A percentile compares a stretch with the other conserved stretches of the same genome.
phyloP scores from a whole-genome alignment of 352 stramenopile genomes.

The Ophiocytium majus region DNA sequence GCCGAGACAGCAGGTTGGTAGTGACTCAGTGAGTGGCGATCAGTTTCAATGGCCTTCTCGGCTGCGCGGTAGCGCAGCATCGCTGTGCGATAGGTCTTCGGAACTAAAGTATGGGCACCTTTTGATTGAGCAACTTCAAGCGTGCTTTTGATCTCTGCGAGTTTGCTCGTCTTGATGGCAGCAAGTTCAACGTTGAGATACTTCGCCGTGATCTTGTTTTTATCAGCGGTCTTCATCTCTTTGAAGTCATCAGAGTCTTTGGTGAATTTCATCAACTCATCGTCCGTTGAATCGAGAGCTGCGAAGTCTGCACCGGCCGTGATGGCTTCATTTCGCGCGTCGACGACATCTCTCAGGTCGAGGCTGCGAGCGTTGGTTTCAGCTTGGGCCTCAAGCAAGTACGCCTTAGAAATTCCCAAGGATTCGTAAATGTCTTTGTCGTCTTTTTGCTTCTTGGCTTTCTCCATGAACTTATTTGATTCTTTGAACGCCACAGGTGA shows the following conservation, averaged over 20 bases:
- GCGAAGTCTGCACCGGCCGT: background rate
- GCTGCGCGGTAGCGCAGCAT: background rate
- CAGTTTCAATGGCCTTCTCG: conserved; percentile 3
- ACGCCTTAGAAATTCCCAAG: background rate
- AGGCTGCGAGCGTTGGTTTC: background rate
- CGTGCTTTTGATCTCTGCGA: background rate
- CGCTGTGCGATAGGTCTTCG: background rate
- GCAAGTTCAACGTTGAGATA: conserved; percentile 9
- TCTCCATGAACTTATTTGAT: too few species aligned
- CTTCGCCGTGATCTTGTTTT: background rate
- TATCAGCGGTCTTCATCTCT: background rate
- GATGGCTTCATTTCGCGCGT: background rate
- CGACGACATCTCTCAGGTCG: background rate
- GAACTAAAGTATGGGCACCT: background rate
- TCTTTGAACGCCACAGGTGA: background rate
- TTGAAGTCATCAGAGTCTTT: background rate
- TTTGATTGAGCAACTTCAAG: background rate
- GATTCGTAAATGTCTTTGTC: conserved; percentile 8
- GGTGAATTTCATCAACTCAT: background rate
- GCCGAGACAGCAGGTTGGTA: background rate
- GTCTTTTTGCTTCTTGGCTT: conserved; percentile 15
- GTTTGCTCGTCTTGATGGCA: background rate
- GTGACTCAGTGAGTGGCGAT: background rate
- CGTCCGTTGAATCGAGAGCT: background rate
- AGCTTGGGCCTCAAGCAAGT: background rate